These are phyloP conservation scores for Umbelopsis isabellina DNA, from an alignment of 192 early-diverging fungal species.

Conservation along the genomic window DNA sequence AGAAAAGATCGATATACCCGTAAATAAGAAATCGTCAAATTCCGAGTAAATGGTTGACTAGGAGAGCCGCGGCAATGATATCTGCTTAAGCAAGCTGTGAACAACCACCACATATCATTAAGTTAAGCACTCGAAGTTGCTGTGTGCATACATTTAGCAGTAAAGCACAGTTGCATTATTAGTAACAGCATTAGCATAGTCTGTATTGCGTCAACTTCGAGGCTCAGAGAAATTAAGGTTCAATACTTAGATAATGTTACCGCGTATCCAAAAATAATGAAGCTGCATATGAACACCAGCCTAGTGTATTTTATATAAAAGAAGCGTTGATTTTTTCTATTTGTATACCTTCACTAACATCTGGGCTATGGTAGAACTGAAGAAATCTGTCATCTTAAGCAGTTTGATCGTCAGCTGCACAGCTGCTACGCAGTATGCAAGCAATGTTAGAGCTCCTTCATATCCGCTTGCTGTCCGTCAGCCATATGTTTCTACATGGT, in stretches of 20 bases:
- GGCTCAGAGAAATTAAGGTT: not conserved
- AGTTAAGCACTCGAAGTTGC: too few species aligned
- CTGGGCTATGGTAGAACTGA: not conserved
- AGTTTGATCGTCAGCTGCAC: not conserved
- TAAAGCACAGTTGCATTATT: too few species aligned
- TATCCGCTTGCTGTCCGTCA: conserved; percentile 16
- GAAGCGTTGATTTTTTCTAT: too few species aligned
- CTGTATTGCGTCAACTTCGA: too few species aligned
- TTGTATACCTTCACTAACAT: not conserved
- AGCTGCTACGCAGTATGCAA: not conserved
- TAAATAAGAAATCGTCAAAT: too few species aligned
- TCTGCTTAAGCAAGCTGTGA: too few species aligned
- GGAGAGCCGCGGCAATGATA: too few species aligned
- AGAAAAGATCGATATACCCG: too few species aligned
- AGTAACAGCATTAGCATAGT: too few species aligned
- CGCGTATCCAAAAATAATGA: conserved; percentile 3
- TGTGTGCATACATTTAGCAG: too few species aligned
- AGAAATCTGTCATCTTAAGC: not conserved
- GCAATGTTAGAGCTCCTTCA: not conserved
- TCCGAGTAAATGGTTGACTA: too few species aligned
- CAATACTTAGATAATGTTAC: not conserved
- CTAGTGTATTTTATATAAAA: not conserved
- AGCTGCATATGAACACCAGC: not conserved
- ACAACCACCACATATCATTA: too few species aligned
- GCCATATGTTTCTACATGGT: conserved; percentile 21